Evolutionary conservation across 2,329 filamentous ascomycete species (phyloP).

Genomic region (Cercospora citrullina): DNA sequence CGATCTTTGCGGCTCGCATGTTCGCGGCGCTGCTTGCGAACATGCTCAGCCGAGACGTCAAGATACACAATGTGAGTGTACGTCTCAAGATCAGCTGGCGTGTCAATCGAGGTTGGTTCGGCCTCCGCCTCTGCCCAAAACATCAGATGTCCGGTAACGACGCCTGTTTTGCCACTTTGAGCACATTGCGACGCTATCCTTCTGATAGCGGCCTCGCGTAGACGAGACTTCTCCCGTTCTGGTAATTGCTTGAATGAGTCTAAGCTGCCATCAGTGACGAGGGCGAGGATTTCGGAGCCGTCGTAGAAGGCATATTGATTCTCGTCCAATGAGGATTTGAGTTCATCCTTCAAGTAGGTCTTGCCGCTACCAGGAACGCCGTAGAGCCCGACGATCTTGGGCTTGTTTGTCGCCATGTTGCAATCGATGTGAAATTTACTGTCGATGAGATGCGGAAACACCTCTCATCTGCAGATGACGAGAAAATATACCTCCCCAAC

Average conservation of each 20-base stretch:
- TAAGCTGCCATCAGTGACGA: conserved; percentile 50
- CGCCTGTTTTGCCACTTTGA: conserved; percentile 39
- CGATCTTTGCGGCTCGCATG: conserved; percentile 42
- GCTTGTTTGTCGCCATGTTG: conserved; percentile 14
- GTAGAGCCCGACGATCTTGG: conserved; percentile 55
- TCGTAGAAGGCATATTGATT: conserved; percentile 53
- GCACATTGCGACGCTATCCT: conserved; percentile 45
- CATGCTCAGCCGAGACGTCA: conserved; percentile 40
- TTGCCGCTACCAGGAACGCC: conserved; percentile 59
- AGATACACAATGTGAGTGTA: conserved; percentile 64
- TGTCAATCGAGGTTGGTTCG: conserved; percentile 41
- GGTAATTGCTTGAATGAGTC: conserved; percentile 48
- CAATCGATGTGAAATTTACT: background rate
- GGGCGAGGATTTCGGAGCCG: conserved; percentile 52
- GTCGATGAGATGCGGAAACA: background rate
- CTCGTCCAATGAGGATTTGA: conserved; percentile 35
- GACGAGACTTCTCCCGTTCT: conserved; percentile 41
- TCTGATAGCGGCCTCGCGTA: conserved; percentile 51
- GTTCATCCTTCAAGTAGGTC: conserved; percentile 46
- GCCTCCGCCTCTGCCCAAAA: conserved; percentile 50
- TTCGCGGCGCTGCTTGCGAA: conserved; percentile 39
- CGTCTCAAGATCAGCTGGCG: conserved; percentile 46
- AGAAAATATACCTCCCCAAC: background rate
- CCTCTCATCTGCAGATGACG: background rate
- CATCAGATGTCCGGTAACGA: conserved; percentile 59